A percentile compares a stretch with the other conserved stretches of the same genome.
Conservation (phyloP, 257 asterid genomes). For the Solanum paucissectum region DNA sequence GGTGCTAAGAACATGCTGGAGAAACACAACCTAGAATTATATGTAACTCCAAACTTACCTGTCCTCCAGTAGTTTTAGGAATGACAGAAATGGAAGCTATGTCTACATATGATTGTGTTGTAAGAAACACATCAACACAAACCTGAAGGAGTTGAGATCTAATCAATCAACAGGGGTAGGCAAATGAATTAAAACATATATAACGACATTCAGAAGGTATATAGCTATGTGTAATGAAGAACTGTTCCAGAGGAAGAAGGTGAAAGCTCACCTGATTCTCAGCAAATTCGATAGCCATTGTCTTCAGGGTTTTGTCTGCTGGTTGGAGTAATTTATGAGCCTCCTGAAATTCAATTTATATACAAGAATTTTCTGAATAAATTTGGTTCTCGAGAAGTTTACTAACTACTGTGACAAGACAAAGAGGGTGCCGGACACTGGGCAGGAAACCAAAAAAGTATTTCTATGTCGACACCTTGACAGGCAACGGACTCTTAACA, state of each 20-base stretch:
- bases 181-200: not conserved
- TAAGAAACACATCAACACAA: constrained; percentile 88
- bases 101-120: constrained; percentile 83
- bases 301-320: constrained; percentile 68
- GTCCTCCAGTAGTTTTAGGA: constrained; percentile 95
- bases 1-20: not conserved
- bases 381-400: not conserved
- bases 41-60: constrained; percentile 31
- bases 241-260: not conserved
- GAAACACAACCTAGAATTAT: not conserved
- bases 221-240: not conserved
- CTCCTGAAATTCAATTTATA: constrained; percentile 55
- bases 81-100: constrained; percentile 84
- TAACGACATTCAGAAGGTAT: not conserved
- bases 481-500: not conserved
- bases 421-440: not conserved
- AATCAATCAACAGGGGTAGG: not conserved
- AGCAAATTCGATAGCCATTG: constrained; percentile 94
- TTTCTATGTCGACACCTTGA: not conserved
- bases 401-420: not conserved
- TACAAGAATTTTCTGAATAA: not conserved
- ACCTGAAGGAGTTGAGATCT: constrained; percentile 43
- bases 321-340: constrained; percentile 90
- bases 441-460: not conserved
- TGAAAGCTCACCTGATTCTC: constrained; percentile 71